Percentiles rank a stretch among this genome's conserved stretches.
Evolutionary conservation across 768 basidiomycete genomes (phyloP).

Genomic region (Strobilomyces confusus): DNA sequence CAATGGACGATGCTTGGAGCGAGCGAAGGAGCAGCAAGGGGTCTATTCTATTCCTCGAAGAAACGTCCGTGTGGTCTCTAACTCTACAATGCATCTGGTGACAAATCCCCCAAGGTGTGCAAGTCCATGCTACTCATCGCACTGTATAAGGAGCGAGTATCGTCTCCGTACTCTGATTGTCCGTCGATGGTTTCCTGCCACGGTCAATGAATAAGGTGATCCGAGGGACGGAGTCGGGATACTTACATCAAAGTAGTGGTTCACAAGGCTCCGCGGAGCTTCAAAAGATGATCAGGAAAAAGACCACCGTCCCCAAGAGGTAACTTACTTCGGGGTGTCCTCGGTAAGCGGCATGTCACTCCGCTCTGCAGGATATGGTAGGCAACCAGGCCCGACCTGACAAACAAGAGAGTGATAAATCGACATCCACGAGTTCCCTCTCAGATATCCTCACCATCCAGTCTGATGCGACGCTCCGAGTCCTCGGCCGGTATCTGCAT

Average conservation of each 20-base stretch:
- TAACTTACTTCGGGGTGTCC: slow-evolving; percentile 85
- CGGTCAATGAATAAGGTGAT: background rate
- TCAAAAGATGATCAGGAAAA: slow-evolving; percentile 9
- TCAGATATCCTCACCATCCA: slow-evolving; percentile 64
- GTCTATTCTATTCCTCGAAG: background rate
- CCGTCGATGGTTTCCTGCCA: slow-evolving; percentile 69
- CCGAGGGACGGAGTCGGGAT: background rate
- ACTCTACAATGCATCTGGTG: slow-evolving; percentile 61
- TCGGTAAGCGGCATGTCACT: slow-evolving; percentile 82
- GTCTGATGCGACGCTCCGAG: slow-evolving; percentile 98
- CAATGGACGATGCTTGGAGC: background rate
- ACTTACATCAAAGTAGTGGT: slow-evolving; percentile 93
- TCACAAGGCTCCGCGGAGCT: slow-evolving; percentile 84
- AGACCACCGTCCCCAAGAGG: background rate
- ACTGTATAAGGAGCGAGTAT: slow-evolving; percentile 58
- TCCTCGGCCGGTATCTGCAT: slow-evolving; percentile 88
- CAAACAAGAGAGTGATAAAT: background rate
- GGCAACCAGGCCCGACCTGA: slow-evolving; percentile 83
- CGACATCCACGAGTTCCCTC: background rate
- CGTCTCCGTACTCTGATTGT: slow-evolving; percentile 71
- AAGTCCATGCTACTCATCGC: slow-evolving; percentile 53
- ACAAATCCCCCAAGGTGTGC: slow-evolving; percentile 62
- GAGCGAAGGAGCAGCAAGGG: background rate
- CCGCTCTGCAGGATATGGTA: slow-evolving; percentile 92
- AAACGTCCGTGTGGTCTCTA: background rate